Base-by-base conservation (phyloP, 2,329 filamentous ascomycete species). In the Verticillium tricorpus region DNA sequence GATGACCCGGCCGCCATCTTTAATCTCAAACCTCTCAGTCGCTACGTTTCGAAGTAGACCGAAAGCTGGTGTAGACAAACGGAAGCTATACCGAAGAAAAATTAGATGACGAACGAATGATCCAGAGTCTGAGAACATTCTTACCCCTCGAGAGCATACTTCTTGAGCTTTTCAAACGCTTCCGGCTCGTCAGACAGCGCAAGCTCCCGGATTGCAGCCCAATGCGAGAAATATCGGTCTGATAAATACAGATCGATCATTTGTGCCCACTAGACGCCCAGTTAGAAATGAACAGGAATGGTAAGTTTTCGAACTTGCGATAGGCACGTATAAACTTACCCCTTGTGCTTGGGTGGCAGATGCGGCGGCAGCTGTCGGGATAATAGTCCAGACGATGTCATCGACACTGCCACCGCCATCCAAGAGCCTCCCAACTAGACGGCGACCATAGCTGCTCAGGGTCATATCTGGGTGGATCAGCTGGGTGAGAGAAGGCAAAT, bases 311-410 rank as follows among this genome's bases (percentile, higher is more conserved):
- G 7, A 52, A 14, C 54, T 14, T 12, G 12, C 52, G 32, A 56
- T 28, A 28, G 28, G 6, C 14, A 0, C 32, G 6, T 15, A 25
- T n/a, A 34, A 7, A 28, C 28, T n/a, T 56, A 5, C 11, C 39
- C 15, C 74, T 66, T 85, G 81, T 9, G 81, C 81, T 71, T 88
- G 85, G 68, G 83, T 87, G 11, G 85, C 83, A 2, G 85, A 79
- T 69, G 85, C 82, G 1, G 82, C 81, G 25, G 80, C 78, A 9
- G 83, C 81, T 2, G 83, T 82, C 2, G 85, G 85, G 66, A 87
- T 71, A 56, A 87, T 80, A 64, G 84, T 81, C 77, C 79, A 86
- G 8, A 85, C 82, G 40, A 85, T 78, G 57, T 87, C 81, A 50
- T 84, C 80, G 11, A 80, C 72, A 39, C 77, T 77, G 56, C 85